Evolutionary conservation across 2,329 filamentous ascomycete species (phyloP), one percentile per base, ranked within the genome.

Genomic region (Sphaerulina populicola): DNA sequence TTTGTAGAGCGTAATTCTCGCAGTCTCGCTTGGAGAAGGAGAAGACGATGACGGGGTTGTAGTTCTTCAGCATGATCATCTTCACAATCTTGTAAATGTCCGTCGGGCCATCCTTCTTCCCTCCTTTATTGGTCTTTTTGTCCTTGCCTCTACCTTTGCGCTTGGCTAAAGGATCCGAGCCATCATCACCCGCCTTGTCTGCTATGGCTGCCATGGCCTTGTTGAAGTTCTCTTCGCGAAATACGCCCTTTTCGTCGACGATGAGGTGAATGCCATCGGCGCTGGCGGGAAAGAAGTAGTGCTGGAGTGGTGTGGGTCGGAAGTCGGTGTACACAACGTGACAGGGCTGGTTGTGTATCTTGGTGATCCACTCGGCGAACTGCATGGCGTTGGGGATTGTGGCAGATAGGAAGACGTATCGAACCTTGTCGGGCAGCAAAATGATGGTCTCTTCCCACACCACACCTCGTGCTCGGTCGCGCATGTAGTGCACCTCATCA

Each of bases 371-470:
- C 69, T 98, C 91, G 61, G 93, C 93, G 64, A 98, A 98, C 69
- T 98, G 93, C 80, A 97, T 96, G 47, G 93, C 90, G 66, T 98
- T 98, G 49, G 93, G 93, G 57, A 98, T 98, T 1, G 94, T 98
- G 57, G 93, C 93, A 30, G 94, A 98, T 54, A 98, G 75, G 71
- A 98, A 98, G 50, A 98, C 94, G 66, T 97, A 98, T 72, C 89
- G 86, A 60, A 98, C 94, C 77, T 98, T 97, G 75, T 98, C 93
- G 3, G 93, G 93, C 29, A 98, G 77, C 60, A 98, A 78, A 64
- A 98, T 98, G 66, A 98, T 97, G 36, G 93, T 97, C 74, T 98
- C 93, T 69, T 98, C 93, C 93, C 93, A 98, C 2, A 98, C 93
- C 0, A 98, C 93, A 74, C 93, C 93, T 71, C 93, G 80, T 71